Evolutionary conservation across 2,329 filamentous ascomycete genomes (phyloP), one percentile per base, ranked within the genome.

Genomic region (Epichloe bromicola): DNA sequence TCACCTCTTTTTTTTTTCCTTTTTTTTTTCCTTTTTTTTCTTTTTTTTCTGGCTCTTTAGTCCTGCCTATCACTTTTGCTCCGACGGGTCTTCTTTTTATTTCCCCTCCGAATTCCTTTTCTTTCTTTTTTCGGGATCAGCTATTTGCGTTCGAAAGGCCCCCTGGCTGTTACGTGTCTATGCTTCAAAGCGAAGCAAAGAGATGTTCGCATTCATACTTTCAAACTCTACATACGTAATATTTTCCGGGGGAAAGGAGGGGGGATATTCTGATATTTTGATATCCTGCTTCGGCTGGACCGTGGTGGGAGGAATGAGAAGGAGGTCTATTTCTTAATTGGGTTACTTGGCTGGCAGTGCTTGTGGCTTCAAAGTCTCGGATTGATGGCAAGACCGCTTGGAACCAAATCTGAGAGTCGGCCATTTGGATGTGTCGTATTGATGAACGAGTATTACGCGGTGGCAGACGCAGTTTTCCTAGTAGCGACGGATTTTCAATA

Each of bases 271-370:
- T 46, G 6, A 30, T 11, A 11, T 48, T 47, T 5, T 49, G 37
- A 33, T 59, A 61, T 58, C 59, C 60, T 62, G 58, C 63, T 62
- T 59, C 62, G 63, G 63, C 63, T 64, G 63, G 63, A 57, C 62
- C 63, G 63, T 54, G 53, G 62, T 59, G 55, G 57, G 55, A 50
- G 17, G 47, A 14, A 40, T 17, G 38, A 33, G 14, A 12, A 38
- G 14, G 26, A 38, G 19, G 30, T 19, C 34, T 36, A 39, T 46
- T 41, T 37, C 50, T 4, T 40, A 39, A 42, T 49, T 12, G 30
- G 36, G 39, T 39, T n/a, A 43, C 26, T 40, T 52, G 40, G 40
- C 19, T 40, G 41, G 47, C 5, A 23, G 41, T 44, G 49, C 8
- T 48, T 40, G 50, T 20, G 46, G 34, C 30, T 49, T 43, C 23